Evolutionary conservation across 129 eudicot species (phyloP).

Genomic region (Flaveria ramosissima): DNA sequence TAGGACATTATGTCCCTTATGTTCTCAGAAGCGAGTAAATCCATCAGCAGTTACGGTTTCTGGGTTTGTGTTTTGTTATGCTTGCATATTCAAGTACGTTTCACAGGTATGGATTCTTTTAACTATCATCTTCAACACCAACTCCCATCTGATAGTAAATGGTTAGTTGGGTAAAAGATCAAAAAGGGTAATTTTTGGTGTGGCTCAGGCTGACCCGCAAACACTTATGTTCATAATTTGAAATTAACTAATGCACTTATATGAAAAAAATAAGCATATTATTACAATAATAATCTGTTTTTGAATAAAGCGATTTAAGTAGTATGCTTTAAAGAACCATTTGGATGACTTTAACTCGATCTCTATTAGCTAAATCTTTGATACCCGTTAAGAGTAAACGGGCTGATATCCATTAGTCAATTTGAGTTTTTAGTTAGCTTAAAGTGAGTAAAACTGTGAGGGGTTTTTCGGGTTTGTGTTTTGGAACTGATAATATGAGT

Average conservation of each 20-base stretch:
- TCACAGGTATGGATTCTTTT: constrained; percentile 57
- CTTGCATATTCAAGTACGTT: constrained; percentile 89
- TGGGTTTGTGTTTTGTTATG: constrained; percentile 91
- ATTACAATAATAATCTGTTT: not conserved
- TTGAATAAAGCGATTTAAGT: not conserved
- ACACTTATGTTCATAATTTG: no score
- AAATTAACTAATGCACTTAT: no score
- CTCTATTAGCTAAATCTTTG: not conserved
- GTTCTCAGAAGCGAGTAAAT: constrained; percentile 84
- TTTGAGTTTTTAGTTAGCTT: not conserved
- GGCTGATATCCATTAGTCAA: not conserved
- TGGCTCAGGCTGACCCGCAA: not conserved
- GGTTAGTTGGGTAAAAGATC: not conserved
- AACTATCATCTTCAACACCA: constrained; percentile 10
- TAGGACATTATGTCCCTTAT: constrained; percentile 72
- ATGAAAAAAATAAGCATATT: not conserved
- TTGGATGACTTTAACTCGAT: not conserved
- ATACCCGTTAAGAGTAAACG: not conserved
- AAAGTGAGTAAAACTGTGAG: not conserved
- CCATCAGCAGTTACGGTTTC: constrained; percentile 82
- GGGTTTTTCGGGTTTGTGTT: not conserved
- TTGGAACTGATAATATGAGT: constrained; percentile 1
- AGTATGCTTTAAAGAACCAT: not conserved
- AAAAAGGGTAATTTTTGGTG: not conserved
- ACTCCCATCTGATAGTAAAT: not conserved